Conservation (phyloP, 1,284 basidiomycete genomes). For the Ustilago xerochloae region DNA sequence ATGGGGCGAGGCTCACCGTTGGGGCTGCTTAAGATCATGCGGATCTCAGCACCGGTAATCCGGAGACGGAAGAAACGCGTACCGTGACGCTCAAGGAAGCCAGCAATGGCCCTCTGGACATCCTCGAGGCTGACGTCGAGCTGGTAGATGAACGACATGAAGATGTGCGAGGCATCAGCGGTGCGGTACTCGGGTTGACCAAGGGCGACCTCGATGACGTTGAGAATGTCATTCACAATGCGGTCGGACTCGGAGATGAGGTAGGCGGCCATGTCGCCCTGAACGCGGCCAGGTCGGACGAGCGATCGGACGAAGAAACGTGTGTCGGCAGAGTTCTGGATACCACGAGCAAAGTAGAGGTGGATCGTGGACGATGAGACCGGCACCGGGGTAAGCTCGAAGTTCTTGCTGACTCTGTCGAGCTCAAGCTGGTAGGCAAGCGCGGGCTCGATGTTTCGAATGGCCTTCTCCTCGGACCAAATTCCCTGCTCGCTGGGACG, state of each 20-base stretch:
- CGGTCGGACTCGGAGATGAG: conserved; percentile 98
- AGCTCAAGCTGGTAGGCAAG: conserved; percentile 98
- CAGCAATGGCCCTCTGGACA: conserved; percentile 91
- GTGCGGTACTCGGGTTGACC: conserved; percentile 65
- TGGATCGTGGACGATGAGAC: conserved; percentile 79
- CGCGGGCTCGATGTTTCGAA: conserved; percentile 98
- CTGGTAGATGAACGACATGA: conserved; percentile 96
- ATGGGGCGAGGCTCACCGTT: conserved; percentile 89
- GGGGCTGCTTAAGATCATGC: conserved; percentile 90
- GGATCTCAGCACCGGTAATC: conserved; percentile 96
- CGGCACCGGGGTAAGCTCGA: conserved; percentile 84
- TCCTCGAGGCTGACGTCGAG: conserved; percentile 95
- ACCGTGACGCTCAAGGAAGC: conserved; percentile 93
- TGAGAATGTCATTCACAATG: conserved; percentile 91
- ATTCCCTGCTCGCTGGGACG: conserved; percentile 75
- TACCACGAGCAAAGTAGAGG: conserved; percentile 91
- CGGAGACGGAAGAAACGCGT: conserved; percentile 97
- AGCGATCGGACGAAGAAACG: conserved; percentile 98
- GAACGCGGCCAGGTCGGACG: conserved; percentile 91
- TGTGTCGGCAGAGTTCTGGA: conserved; percentile 93
- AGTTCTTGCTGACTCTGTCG: conserved; percentile 87
- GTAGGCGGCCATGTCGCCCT: conserved; percentile 93
- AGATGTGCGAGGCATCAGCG: conserved; percentile 68
- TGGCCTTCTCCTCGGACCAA: conserved; percentile 95
- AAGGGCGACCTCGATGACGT: conserved; percentile 80